Evolutionary conservation across 768 basidiomycete species (phyloP).

Genomic region (Porpolomopsis calyptriformis): DNA sequence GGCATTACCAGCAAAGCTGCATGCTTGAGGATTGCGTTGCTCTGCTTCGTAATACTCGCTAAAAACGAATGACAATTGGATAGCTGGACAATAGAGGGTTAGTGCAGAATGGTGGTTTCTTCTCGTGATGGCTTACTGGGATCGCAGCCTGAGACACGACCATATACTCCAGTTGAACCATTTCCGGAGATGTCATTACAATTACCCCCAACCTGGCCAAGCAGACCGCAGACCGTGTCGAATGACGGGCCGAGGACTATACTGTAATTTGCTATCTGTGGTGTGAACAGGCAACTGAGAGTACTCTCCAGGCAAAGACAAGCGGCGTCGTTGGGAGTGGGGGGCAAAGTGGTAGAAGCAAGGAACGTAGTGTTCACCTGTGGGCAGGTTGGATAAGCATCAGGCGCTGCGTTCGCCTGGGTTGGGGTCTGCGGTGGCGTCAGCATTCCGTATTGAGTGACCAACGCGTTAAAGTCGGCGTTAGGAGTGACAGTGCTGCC

Average conservation of each 20-base stretch:
- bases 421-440: slow-evolving; percentile 54
- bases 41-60: slow-evolving; percentile 62
- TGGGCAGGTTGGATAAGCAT: slow-evolving; percentile 57
- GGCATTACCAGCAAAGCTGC: slow-evolving; percentile 78
- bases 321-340: slow-evolving; percentile 73
- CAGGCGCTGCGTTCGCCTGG: slow-evolving; percentile 28
- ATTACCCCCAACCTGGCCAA: slow-evolving; percentile 48
- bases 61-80: slow-evolving; percentile 78
- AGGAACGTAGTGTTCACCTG: slow-evolving; percentile 44
- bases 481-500: slow-evolving; percentile 54
- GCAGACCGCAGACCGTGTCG: slow-evolving; percentile 64
- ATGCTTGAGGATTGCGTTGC: slow-evolving; percentile 48
- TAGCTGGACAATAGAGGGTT: slow-evolving; percentile 31
- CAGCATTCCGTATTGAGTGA: slow-evolving; percentile 47
- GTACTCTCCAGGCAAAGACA: slow-evolving; percentile 64
- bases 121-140: slow-evolving; percentile 42
- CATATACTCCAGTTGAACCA: slow-evolving; percentile 69
- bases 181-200: slow-evolving; percentile 65
- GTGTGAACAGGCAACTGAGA: slow-evolving; percentile 67
- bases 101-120: slow-evolving; percentile 4
- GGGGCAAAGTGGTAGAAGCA: slow-evolving; percentile 62
- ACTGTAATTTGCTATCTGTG: slow-evolving; percentile 48
- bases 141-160: slow-evolving; percentile 65
- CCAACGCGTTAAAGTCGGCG: slow-evolving; percentile 58
- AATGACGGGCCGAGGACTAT: slow-evolving; percentile 50